Percentiles rank a stretch among this genome's conserved stretches.
phyloP scores from a whole-genome alignment of 2,329 filamentous ascomycete species.

The Aphanocladium album region DNA sequence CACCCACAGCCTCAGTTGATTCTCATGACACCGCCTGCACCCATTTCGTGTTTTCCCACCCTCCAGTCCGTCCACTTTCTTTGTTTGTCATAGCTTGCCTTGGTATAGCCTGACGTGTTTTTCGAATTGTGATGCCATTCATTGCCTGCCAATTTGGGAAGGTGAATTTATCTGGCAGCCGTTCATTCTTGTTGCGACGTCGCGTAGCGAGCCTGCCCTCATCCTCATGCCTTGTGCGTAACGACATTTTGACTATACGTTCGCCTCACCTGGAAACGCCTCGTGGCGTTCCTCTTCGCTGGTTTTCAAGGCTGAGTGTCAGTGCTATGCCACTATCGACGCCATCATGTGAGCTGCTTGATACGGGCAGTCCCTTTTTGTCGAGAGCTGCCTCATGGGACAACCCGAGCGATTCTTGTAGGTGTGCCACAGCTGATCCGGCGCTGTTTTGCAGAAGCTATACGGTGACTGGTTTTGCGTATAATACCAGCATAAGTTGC shows the following conservation, averaged over 20 bases:
- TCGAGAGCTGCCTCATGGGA: background rate
- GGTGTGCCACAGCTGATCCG: background rate
- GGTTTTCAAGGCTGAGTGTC: background rate
- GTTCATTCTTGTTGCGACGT: background rate
- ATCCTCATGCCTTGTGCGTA: background rate
- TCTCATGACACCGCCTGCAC: background rate
- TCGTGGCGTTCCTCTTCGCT: background rate
- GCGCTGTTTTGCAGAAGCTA: background rate
- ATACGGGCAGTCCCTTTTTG: background rate
- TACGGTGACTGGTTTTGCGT: background rate
- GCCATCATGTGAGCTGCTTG: conserved; percentile 7
- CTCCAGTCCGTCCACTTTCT: conserved; percentile 1
- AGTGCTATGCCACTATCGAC: conserved; percentile 1
- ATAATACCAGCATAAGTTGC: background rate
- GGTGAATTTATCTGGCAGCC: background rate
- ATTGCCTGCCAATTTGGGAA: conserved; percentile 1
- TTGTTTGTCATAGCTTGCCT: conserved; percentile 2
- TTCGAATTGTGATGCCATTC: background rate
- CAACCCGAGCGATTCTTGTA: background rate
- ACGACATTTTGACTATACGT: background rate
- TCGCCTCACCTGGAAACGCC: conserved; percentile 11
- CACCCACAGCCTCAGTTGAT: background rate
- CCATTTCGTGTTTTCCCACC: background rate
- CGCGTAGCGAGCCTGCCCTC: background rate
- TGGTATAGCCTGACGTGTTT: background rate